phyloP scores from a whole-genome alignment of 768 basidiomycete genomes.

The Leccinum obscurum region DNA sequence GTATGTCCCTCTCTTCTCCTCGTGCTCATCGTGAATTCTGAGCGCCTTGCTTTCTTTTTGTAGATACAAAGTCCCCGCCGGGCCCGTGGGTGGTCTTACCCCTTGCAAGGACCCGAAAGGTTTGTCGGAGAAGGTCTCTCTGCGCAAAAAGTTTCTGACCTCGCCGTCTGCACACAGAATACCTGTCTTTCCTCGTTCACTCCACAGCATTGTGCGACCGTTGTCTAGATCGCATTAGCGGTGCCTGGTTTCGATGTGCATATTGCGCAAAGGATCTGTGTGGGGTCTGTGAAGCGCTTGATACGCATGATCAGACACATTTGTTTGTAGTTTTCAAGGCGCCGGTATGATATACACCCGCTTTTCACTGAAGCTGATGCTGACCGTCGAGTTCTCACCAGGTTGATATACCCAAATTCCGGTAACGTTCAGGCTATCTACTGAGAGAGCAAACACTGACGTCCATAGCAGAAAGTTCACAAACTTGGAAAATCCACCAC shows the following conservation, averaged over 20 bases:
- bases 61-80: conserved; percentile 67
- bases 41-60: conserved; percentile 2
- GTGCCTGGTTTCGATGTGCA: conserved; percentile 89
- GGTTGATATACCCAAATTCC: conserved; percentile 75
- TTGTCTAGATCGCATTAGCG: conserved; percentile 79
- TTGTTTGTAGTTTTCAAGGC: conserved; percentile 90
- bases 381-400: conserved; percentile 28
- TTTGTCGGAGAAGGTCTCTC: conserved; percentile 25
- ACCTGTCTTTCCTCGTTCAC: conserved; percentile 62
- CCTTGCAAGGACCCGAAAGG: conserved; percentile 55
- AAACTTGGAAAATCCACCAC: conserved; percentile 60
- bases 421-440: conserved; percentile 41
- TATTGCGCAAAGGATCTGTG: conserved; percentile 90
- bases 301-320: conserved; percentile 81
- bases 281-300: conserved; percentile 73
- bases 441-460: conserved; percentile 10
- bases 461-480: conserved; percentile 45
- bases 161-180: conserved; percentile 43
- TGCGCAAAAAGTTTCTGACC: neutral
- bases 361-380: neutral
- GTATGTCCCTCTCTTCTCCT: conserved; percentile 39
- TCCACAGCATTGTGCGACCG: conserved; percentile 78
- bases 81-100: conserved; percentile 44
- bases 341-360: conserved; percentile 43
- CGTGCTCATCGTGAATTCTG: conserved; percentile 1